Evolutionary conservation across 208 protist species (phyloP).

Genomic region (Trypanosoma lewisi): DNA sequence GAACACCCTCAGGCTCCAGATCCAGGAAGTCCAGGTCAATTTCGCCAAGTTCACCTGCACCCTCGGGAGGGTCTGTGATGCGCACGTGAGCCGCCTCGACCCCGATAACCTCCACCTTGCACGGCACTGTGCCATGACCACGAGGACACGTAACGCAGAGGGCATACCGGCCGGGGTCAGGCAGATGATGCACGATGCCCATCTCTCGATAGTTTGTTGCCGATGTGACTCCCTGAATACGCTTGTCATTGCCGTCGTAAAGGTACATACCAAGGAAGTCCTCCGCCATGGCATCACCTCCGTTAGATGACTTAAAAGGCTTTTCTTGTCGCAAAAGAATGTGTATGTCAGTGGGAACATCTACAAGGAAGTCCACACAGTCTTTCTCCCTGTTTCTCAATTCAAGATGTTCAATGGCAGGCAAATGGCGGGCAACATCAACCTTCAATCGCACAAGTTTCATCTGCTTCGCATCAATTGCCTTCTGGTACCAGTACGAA

Average conservation of each 20-base stretch:
- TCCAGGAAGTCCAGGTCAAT: slow-evolving; percentile 63
- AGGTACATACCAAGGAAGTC: slow-evolving; percentile 79
- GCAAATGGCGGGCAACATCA: slow-evolving; percentile 54
- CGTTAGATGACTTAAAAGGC: slow-evolving; percentile 44
- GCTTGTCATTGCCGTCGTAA: slow-evolving; percentile 65
- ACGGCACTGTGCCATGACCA: slow-evolving; percentile 53
- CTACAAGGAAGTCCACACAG: slow-evolving; percentile 78
- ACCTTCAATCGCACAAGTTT: slow-evolving; percentile 42
- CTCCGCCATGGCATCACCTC: slow-evolving; percentile 64
- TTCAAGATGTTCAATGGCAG: slow-evolving; percentile 67
- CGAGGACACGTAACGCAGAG: slow-evolving; percentile 60
- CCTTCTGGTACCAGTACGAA: slow-evolving; percentile 65
- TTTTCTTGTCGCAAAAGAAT: slow-evolving; percentile 76
- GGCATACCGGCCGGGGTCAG: slow-evolving; percentile 61
- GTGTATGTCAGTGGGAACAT: slow-evolving; percentile 69
- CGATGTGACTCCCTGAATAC: slow-evolving; percentile 43
- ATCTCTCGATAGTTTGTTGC: slow-evolving; percentile 79
- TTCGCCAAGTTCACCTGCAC: slow-evolving; percentile 56
- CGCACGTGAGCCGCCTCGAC: slow-evolving; percentile 60
- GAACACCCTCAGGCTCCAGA: slow-evolving; percentile 59
- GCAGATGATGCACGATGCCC: slow-evolving; percentile 59
- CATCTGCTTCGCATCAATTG: slow-evolving; percentile 38
- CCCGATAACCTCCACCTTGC: slow-evolving; percentile 63
- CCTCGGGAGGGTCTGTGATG: slow-evolving; percentile 64
- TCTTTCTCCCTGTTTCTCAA: slow-evolving; percentile 46